phyloP scores from a whole-genome alignment of 495 filamentous ascomycete genomes.

The Aspergillus olivimuriae region DNA sequence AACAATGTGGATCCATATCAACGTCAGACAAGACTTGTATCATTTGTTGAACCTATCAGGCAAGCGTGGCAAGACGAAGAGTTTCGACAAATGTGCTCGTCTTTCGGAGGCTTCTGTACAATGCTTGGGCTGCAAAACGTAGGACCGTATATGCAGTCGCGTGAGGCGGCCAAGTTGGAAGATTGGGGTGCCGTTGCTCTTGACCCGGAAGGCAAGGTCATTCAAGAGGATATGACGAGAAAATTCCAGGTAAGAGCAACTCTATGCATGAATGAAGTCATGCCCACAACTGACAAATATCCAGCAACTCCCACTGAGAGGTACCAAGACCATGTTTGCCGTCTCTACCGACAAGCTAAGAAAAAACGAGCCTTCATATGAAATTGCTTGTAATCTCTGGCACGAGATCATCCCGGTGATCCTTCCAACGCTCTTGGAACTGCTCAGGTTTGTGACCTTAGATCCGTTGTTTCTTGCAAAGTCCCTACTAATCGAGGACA shows the following conservation, averaged over 20 bases:
- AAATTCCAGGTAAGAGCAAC: conserved; percentile 54
- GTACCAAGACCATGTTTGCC: conserved; percentile 83
- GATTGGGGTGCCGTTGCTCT: conserved; percentile 79
- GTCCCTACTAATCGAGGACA: conserved; percentile 12
- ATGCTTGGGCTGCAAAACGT: conserved; percentile 73
- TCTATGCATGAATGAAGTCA: too few relatives aligned
- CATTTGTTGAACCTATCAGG: conserved; percentile 73
- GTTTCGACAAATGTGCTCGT: conserved; percentile 61
- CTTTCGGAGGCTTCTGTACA: conserved; percentile 72
- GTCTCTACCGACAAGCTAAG: conserved; percentile 86
- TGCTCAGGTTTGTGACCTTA: conserved; percentile 56
- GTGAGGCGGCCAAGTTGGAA: conserved; percentile 64
- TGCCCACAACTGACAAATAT: conserved; percentile 6
- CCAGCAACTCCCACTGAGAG: conserved; percentile 68
- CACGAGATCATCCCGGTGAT: conserved; percentile 74
- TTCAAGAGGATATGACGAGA: conserved; percentile 63
- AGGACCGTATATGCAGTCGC: conserved; percentile 67
- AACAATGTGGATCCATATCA: conserved; percentile 61
- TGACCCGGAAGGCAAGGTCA: conserved; percentile 67
- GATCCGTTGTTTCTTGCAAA: neutral
- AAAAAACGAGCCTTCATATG: conserved; percentile 57
- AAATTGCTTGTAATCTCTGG: conserved; percentile 73
- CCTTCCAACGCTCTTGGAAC: conserved; percentile 77
- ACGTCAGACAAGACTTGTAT: conserved; percentile 57
- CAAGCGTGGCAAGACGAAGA: conserved; percentile 70